phyloP scores from a whole-genome alignment of 371 early-diverging fungal species.

The Mucor lusitanicus region DNA sequence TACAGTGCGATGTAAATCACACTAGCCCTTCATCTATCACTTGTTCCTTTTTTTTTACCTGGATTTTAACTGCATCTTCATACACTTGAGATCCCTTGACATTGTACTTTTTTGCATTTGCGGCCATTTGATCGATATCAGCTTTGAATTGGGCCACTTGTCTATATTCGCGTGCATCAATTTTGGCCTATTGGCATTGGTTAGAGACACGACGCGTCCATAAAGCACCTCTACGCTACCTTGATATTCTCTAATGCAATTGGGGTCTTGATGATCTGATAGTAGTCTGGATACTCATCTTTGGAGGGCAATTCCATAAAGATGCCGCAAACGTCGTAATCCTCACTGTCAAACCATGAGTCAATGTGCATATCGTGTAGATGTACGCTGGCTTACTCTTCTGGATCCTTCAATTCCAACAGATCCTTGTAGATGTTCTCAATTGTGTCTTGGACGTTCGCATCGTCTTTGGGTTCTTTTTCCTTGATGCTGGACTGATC shows the following conservation, averaged over 20 bases:
- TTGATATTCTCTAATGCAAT: slow-evolving; percentile 78
- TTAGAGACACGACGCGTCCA: not conserved
- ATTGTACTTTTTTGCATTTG: slow-evolving; percentile 82
- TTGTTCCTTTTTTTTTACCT: slow-evolving; percentile 33
- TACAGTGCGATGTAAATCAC: not conserved
- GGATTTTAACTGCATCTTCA: slow-evolving; percentile 70
- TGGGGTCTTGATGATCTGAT: slow-evolving; percentile 81
- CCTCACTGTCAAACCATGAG: slow-evolving; percentile 28
- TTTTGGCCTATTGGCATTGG: slow-evolving; percentile 33
- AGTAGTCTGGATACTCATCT: slow-evolving; percentile 89
- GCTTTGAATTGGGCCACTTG: slow-evolving; percentile 56
- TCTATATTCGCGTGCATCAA: slow-evolving; percentile 54
- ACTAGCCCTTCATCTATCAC: not conserved
- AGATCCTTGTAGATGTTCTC: slow-evolving; percentile 32
- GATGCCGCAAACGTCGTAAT: slow-evolving; percentile 61
- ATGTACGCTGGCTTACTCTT: slow-evolving; percentile 26
- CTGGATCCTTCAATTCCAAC: slow-evolving; percentile 35
- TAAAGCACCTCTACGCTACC: slow-evolving; percentile 18
- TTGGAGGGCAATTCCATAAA: slow-evolving; percentile 80
- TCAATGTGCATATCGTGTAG: not conserved
- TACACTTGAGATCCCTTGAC: slow-evolving; percentile 75
- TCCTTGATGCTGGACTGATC: not conserved
- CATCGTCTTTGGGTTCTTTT: not conserved
- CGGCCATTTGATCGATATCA: slow-evolving; percentile 75
- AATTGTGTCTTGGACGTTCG: slow-evolving; percentile 5